phyloP scores from a whole-genome alignment of 768 basidiomycete genomes.

The Daedaleopsis sinensis region DNA sequence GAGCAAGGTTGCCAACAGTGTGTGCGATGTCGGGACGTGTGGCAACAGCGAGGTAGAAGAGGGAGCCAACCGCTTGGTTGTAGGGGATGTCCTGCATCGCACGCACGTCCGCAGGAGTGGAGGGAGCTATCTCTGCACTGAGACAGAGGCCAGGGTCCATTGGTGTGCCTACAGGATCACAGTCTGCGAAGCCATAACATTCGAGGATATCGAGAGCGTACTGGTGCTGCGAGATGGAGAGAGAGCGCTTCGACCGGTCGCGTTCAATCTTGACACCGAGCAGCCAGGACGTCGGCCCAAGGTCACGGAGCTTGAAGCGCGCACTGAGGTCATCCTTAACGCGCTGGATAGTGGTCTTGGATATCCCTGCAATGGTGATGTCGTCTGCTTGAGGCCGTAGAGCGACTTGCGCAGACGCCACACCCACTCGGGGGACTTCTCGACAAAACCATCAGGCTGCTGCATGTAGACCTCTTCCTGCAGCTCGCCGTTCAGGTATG shows the following conservation, averaged over 20 bases:
- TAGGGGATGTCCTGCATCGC: constrained; percentile 18
- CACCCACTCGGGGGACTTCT: constrained; percentile 12
- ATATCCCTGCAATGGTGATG: constrained; percentile 34
- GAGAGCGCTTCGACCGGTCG: neutral
- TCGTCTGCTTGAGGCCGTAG: constrained; percentile 49
- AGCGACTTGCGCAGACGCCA: constrained; percentile 33
- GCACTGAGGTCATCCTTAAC: constrained; percentile 1
- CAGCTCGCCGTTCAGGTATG: constrained; percentile 33
- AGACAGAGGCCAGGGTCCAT: constrained; percentile 1
- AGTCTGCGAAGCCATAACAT: neutral
- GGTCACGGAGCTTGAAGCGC: constrained; percentile 4
- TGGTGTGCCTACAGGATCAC: neutral
- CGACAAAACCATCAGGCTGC: constrained; percentile 29
- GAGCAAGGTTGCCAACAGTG: too few relatives aligned
- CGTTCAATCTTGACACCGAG: constrained; percentile 8
- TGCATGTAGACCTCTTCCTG: constrained; percentile 34
- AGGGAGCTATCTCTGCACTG: constrained; percentile 8
- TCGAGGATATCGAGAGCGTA: constrained; percentile 6
- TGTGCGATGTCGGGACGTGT: too few relatives aligned
- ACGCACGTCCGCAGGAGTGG: neutral
- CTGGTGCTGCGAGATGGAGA: constrained; percentile 9
- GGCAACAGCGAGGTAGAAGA: constrained; percentile 33
- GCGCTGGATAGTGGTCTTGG: constrained; percentile 11
- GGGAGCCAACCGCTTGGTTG: constrained; percentile 22
- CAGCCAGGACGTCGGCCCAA: neutral